Percentiles rank a stretch among this genome's conserved stretches.
Conservation (phyloP, 345 rosid genomes). For the Acer campestre region DNA sequence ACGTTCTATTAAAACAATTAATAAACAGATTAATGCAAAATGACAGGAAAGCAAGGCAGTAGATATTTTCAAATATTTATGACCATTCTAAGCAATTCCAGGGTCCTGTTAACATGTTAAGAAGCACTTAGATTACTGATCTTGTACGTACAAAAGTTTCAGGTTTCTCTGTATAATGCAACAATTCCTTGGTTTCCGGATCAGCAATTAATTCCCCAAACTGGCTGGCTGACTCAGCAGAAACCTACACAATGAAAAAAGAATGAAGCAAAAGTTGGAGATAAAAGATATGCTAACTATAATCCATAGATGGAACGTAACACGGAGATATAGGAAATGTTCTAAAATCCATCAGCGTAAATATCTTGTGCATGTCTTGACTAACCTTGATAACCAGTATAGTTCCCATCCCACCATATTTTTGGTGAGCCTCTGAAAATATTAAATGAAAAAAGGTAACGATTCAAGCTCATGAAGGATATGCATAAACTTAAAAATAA, state of each 20-base stretch:
- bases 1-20: constrained; percentile 12
- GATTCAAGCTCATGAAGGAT: constrained; percentile 19
- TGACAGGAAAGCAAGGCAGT: constrained; percentile 5
- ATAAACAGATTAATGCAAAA: neutral
- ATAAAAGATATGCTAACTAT: neutral
- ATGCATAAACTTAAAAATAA: constrained; percentile 6
- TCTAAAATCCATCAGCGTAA: neutral
- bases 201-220: constrained; percentile 96
- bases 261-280: neutral
- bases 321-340: neutral
- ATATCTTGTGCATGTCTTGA: constrained; percentile 17
- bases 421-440: constrained; percentile 73
- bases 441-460: constrained; percentile 11
- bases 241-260: constrained; percentile 49
- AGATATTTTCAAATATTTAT: neutral
- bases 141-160: constrained; percentile 82
- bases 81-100: constrained; percentile 12
- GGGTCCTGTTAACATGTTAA: neutral
- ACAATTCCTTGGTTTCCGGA: constrained; percentile 79
- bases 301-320: neutral
- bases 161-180: constrained; percentile 97
- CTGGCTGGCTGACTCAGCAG: constrained; percentile 88
- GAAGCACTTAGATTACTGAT: constrained; percentile 13
- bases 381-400: constrained; percentile 84
- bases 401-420: constrained; percentile 85